Evolutionary conservation across 257 asterid genomes (phyloP), one percentile per base, ranked within the genome.

Genomic region (Forsythia viridissima): DNA sequence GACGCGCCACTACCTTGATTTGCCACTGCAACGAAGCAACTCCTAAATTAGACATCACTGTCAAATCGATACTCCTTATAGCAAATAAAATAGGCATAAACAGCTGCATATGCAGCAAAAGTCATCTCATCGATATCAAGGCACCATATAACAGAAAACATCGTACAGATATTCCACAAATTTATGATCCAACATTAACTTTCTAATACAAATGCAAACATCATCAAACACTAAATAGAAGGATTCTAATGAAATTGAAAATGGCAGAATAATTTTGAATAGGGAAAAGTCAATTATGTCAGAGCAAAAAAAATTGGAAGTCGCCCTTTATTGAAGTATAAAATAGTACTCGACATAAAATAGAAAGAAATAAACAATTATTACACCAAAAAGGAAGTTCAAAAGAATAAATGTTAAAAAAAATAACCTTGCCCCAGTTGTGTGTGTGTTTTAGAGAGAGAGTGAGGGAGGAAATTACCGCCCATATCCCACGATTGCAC

Each of bases 1-100:
- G 97, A 89, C 74, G 87, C 77, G 51, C 87, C 85, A 80, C 90
- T 92, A 61, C 90, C 89, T 87, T 92, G 99, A 83, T 90, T 88
- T 79, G 93, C 76, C 75, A 98, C 99, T 95, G 90, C 80, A 86
- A 83, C 8, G 70, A 59, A 34, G 72, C 21, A 73, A 71, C 44
- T 59, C 24, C 30, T 30, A 70, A 0, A 24, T 80, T 65, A 81
- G 75, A 85, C 55, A 69, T 71, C 69, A 71, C 43, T 12, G 46
- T 15, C 3, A 3, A 78, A 74, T 4, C 5, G 16, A 30, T 63
- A 63, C 39, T 63, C 1, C 30, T n/a, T 63, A 4, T 10, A 9
- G 16, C 39, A 63, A 61, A 61, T 20, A 61, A 61, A 61, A 55
- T 7, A 55, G 57, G 63, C 48, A 66, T 36, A 66, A 65, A 66